Evolutionary conservation across 2,329 filamentous ascomycete species (phyloP).

Genomic region (Neofusicoccum ribis): DNA sequence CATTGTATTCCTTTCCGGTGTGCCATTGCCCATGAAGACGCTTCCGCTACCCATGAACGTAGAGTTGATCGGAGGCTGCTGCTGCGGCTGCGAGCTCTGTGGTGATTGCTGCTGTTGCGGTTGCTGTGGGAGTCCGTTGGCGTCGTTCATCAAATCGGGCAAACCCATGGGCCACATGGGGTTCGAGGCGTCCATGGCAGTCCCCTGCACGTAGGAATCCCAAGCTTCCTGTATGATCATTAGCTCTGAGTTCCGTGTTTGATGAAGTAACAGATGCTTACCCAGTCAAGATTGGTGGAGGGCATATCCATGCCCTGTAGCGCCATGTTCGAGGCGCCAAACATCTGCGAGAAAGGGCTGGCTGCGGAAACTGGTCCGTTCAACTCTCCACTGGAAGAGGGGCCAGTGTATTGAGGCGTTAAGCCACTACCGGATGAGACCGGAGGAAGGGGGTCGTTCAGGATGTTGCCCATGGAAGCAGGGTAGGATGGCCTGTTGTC

Average conservation of each 20-base stretch:
- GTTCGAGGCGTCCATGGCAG: constrained; percentile 44
- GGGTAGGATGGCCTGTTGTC: constrained; percentile 37
- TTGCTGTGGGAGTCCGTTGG: constrained; percentile 25
- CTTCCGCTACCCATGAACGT: constrained; percentile 33
- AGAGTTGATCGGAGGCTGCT: constrained; percentile 24
- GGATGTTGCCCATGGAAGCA: constrained; percentile 38
- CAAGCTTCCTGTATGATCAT: constrained; percentile 59
- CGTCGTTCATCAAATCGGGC: constrained; percentile 19
- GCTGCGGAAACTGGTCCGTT: constrained; percentile 44
- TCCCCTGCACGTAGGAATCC: constrained; percentile 68
- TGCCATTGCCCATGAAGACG: constrained; percentile 43
- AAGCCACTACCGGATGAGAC: constrained; percentile 32
- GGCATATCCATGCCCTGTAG: constrained; percentile 58
- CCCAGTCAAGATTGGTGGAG: constrained; percentile 59
- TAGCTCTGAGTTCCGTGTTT: constrained; percentile 25
- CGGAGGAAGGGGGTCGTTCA: constrained; percentile 33
- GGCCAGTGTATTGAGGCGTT: constrained; percentile 34
- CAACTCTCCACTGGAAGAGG: constrained; percentile 30
- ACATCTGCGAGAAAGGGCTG: constrained; percentile 58
- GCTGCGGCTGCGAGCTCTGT: constrained; percentile 7
- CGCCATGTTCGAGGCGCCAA: constrained; percentile 45
- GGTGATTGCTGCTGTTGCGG: constrained; percentile 26
- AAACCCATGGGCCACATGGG: constrained; percentile 48
- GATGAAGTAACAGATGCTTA: constrained; percentile 39
- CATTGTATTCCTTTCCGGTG: constrained; percentile 16